Evolutionary conservation across 306 rosid genomes (phyloP).

Genomic region (Arachis hypogaea): DNA sequence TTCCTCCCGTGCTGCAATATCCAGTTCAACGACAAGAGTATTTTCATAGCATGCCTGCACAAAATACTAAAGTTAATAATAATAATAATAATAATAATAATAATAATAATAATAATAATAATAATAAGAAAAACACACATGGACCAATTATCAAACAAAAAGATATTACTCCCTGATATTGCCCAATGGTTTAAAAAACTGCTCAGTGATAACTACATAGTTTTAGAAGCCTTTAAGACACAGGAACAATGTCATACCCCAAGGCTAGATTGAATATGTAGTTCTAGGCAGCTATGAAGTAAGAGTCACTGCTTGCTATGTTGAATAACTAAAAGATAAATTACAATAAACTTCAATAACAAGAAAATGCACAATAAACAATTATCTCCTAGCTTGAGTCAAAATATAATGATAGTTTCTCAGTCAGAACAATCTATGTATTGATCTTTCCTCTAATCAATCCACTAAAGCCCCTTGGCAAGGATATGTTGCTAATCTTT

Average conservation of each 20-base stretch:
- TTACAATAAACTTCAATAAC: not conserved
- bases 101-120: too few species aligned
- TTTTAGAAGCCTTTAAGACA: not conserved
- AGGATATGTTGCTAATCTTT: not conserved
- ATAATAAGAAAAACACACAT: too few species aligned
- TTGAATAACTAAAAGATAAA: constrained; percentile 25
- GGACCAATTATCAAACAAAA: too few species aligned
- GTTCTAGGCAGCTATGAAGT: not conserved
- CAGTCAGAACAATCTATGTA: not conserved
- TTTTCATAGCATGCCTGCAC: too few species aligned
- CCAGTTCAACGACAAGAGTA: too few species aligned
- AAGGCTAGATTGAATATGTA: constrained; percentile 22
- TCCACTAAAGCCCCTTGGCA: constrained; percentile 6
- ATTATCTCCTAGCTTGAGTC: constrained; percentile 4
- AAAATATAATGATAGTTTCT: not conserved
- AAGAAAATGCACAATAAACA: not conserved
- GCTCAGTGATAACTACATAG: too few species aligned
- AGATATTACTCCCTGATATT: too few species aligned
- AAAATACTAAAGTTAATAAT: too few species aligned
- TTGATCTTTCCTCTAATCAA: not conserved
- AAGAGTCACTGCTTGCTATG: not conserved
- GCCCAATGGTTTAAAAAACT: too few species aligned
- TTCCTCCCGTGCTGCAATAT: too few species aligned
- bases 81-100: too few species aligned
- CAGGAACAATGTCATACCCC: constrained; percentile 27